Evolutionary conservation across 306 rosid species (phyloP).

Genomic region (Prunus fruticosa): DNA sequence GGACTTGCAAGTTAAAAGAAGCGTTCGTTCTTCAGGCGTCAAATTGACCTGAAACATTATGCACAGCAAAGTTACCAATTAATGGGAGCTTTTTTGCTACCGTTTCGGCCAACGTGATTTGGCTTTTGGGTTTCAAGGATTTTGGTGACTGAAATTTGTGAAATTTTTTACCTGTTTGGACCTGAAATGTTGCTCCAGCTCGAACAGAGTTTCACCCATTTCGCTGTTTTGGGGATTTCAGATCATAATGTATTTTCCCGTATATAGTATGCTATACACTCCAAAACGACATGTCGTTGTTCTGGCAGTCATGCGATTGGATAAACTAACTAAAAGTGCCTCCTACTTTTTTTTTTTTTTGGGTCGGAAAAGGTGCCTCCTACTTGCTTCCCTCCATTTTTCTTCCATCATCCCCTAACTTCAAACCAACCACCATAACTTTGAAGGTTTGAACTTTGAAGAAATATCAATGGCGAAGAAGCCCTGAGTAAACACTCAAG

Average conservation of each 20-base stretch:
- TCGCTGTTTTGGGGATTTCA: neutral
- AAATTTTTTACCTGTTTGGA: constrained; percentile 36
- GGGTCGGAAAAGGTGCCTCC: too few relatives aligned
- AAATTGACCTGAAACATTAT: constrained; percentile 26
- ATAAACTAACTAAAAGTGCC: neutral
- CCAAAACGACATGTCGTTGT: neutral
- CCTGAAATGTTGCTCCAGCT: constrained; percentile 35
- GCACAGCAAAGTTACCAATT: neutral
- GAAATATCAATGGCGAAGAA: neutral
- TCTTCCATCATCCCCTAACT: neutral
- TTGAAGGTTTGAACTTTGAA: neutral
- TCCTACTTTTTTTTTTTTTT: too few relatives aligned
- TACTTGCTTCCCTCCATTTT: constrained; percentile 6
- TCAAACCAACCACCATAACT: too few relatives aligned
- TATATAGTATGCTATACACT: neutral
- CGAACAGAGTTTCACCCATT: constrained; percentile 43
- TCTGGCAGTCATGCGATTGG: too few relatives aligned
- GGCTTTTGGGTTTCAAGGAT: neutral
- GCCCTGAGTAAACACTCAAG: neutral
- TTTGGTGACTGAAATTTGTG: neutral
- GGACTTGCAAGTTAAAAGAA: constrained; percentile 41
- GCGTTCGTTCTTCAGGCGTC: constrained; percentile 41
- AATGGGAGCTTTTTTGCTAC: neutral
- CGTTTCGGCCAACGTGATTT: neutral
- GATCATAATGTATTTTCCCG: neutral